A percentile compares a stretch with the other conserved stretches of the same genome.
phyloP scores from a whole-genome alignment of 805 yeast genomes.

The Teunomyces gatunensis region DNA sequence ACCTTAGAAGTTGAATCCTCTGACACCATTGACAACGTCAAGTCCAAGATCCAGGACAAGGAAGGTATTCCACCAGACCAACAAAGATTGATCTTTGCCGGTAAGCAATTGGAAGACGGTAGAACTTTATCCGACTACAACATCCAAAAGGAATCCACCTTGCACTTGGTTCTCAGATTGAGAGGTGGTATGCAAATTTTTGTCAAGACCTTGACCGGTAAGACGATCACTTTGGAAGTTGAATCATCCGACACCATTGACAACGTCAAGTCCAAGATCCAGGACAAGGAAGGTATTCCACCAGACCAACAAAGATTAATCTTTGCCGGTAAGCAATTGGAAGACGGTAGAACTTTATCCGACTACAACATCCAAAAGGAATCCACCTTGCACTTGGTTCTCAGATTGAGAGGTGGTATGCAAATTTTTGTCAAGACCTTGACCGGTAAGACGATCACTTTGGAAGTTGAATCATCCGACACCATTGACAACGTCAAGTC shows the following conservation, averaged over 20 bases:
- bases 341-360: slow-evolving; percentile 97
- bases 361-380: slow-evolving; percentile 99
- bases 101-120: slow-evolving; percentile 99
- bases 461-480: slow-evolving; percentile 97
- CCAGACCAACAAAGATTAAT: slow-evolving; percentile 99
- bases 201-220: slow-evolving; percentile 99
- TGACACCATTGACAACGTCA: slow-evolving; percentile 98
- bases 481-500: slow-evolving; percentile 85
- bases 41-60: slow-evolving; percentile 97
- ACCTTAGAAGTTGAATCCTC: slow-evolving; percentile 98
- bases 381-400: slow-evolving; percentile 84
- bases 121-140: slow-evolving; percentile 99
- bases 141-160: slow-evolving; percentile 99
- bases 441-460: slow-evolving; percentile 69
- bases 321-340: slow-evolving; percentile 99
- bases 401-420: slow-evolving; percentile 50
- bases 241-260: slow-evolving; percentile 98
- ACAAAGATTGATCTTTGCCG: slow-evolving; percentile 99
- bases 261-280: slow-evolving; percentile 97
- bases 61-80: slow-evolving; percentile 99
- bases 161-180: slow-evolving; percentile 93
- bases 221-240: slow-evolving; percentile 98
- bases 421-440: slow-evolving; percentile 55
- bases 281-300: slow-evolving; percentile 99
- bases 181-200: slow-evolving; percentile 97